These are phyloP conservation scores for Epichloe aotearoae DNA, from an alignment of 2,329 filamentous ascomycete species.

Conservation along the genomic window DNA sequence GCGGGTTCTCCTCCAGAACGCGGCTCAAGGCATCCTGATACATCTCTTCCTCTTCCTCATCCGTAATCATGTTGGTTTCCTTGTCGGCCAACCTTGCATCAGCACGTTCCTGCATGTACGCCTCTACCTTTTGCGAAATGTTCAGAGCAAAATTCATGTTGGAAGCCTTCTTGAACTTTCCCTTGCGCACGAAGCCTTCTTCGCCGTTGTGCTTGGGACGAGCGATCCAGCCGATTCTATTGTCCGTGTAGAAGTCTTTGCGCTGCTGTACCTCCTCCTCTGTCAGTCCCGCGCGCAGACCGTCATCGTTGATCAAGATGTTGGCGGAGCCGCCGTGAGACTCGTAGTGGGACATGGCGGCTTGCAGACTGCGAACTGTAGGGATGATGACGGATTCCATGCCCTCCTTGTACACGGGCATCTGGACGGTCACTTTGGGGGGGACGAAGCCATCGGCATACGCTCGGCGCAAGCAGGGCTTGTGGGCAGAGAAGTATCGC, in stretches of 20 bases:
- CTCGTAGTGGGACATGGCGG: conserved; percentile 37
- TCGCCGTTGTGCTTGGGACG: conserved; percentile 33
- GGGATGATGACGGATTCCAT: conserved; percentile 31
- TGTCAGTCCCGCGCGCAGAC: conserved; percentile 38
- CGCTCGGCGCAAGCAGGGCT: conserved; percentile 19
- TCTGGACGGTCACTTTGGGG: conserved; percentile 23
- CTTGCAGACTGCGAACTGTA: conserved; percentile 33
- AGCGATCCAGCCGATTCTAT: conserved; percentile 33
- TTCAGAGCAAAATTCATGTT: conserved; percentile 64
- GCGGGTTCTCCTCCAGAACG: conserved; percentile 32
- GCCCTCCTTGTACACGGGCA: conserved; percentile 30
- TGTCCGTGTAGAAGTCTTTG: conserved; percentile 35
- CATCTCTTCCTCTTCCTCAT: conserved; percentile 24
- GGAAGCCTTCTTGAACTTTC: conserved; percentile 61
- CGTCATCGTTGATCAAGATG: conserved; percentile 52
- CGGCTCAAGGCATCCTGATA: conserved; percentile 36
- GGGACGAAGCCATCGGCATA: conserved; percentile 19
- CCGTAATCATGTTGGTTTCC: conserved; percentile 12
- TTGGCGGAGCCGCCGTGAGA: conserved; percentile 30
- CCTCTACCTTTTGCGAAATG: conserved; percentile 48
- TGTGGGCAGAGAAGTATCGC: conserved; percentile 28
- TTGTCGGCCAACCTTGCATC: conserved; percentile 9
- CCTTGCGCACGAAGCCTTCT: conserved; percentile 37
- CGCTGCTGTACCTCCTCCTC: conserved; percentile 26
- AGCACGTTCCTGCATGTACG: conserved; percentile 31